A percentile compares a stretch with the other conserved stretches of the same genome.
These are phyloP conservation scores for Clarireedia paspali DNA, from an alignment of 2,329 filamentous ascomycete species.

Conservation along the genomic window DNA sequence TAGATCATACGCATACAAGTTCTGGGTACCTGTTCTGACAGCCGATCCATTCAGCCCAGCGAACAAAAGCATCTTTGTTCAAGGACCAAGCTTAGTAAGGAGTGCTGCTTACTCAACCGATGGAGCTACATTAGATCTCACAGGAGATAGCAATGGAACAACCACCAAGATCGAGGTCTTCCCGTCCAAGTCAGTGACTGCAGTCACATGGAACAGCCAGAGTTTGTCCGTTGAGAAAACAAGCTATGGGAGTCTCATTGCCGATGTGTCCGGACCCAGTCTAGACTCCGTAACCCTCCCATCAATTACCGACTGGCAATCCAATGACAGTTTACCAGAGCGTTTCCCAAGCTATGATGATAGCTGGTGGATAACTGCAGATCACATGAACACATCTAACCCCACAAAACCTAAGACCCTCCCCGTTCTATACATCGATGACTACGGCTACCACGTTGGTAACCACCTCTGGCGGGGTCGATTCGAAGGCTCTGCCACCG, in stretches of 20 bases:
- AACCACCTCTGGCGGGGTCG: constrained; percentile 36
- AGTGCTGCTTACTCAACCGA: constrained; percentile 30
- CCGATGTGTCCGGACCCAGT: constrained; percentile 7
- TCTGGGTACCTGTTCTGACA: constrained; percentile 46
- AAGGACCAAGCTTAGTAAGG: constrained; percentile 46
- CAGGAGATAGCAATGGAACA: constrained; percentile 37
- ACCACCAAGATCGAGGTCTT: constrained; percentile 38
- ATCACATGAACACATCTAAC: constrained; percentile 15
- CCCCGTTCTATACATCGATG: constrained; percentile 38
- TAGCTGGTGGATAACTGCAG: constrained; percentile 3
- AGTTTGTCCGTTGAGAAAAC: constrained; percentile 29
- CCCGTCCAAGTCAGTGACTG: constrained; percentile 37
- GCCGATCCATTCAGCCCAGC: constrained; percentile 30
- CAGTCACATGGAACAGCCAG: constrained; percentile 45
- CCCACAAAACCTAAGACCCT: constrained; percentile 34
- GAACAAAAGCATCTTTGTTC: constrained; percentile 37
- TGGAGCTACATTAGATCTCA: constrained; percentile 33
- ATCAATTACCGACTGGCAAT: constrained; percentile 27
- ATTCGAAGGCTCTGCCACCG: constrained; percentile 18
- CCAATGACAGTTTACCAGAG: constrained; percentile 38
- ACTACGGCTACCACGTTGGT: constrained; percentile 37
- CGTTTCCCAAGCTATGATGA: constrained; percentile 34
- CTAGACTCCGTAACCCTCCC: constrained; percentile 14
- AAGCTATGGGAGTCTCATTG: constrained; percentile 34
- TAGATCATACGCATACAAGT: constrained; percentile 44